Conservation (phyloP, 1,284 basidiomycete genomes). For the Puccinia horiana region DNA sequence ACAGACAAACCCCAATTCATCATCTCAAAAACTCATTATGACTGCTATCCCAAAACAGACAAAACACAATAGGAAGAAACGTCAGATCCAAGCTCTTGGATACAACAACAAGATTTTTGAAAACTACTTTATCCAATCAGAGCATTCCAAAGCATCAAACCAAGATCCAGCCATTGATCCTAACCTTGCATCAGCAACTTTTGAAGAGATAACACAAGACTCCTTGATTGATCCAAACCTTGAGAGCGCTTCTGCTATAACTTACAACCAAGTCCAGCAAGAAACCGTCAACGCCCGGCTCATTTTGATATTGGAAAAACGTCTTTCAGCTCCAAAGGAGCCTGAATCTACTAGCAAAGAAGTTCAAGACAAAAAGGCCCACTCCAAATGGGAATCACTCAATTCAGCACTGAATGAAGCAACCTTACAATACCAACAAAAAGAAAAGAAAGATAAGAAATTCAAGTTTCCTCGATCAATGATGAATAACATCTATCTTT, state of each 20-base stretch:
- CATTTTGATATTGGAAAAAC: background rate
- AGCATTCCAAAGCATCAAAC: background rate
- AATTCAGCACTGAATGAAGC: background rate
- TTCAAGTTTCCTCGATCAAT: no score
- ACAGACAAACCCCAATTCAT: background rate
- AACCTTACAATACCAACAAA: no score
- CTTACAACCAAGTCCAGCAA: no score
- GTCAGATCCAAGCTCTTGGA: background rate
- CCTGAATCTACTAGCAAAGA: background rate
- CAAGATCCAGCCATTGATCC: background rate
- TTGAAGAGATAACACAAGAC: background rate
- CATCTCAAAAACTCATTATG: background rate
- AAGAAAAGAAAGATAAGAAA: no score
- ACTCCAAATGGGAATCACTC: background rate
- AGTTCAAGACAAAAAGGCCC: background rate
- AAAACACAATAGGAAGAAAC: background rate
- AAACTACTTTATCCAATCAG: background rate
- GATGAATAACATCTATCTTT: background rate
- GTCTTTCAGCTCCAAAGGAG: no score
- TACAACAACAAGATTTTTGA: background rate
- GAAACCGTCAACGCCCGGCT: background rate
- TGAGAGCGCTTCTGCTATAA: background rate
- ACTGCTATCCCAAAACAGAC: slow-evolving; percentile 24
- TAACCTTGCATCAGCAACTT: background rate
- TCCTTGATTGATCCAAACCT: background rate